A percentile compares a stretch with the other conserved stretches of the same genome.
These are phyloP conservation scores for Cercospora sojina DNA, from an alignment of 2,329 filamentous ascomycete genomes.

Conservation along the genomic window DNA sequence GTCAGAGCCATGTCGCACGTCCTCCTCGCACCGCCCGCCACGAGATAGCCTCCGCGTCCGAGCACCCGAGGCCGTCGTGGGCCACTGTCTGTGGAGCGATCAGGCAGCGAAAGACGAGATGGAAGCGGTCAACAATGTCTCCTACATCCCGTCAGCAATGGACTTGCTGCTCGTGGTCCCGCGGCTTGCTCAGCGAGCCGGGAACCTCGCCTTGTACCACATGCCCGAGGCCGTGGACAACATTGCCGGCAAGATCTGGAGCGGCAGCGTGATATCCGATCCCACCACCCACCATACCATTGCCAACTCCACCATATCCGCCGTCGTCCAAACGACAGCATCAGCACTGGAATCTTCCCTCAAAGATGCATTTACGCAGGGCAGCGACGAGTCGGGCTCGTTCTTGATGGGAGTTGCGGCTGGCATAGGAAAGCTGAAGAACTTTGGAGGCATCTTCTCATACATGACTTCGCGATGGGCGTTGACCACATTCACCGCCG, in stretches of 20 bases:
- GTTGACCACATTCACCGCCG: slow-evolving; percentile 79
- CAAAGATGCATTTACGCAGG: slow-evolving; percentile 30
- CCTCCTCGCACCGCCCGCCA: background rate
- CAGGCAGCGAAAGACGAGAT: slow-evolving; percentile 8
- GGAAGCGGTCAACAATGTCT: slow-evolving; percentile 22
- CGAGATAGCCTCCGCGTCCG: slow-evolving; percentile 3
- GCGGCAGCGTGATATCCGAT: slow-evolving; percentile 60
- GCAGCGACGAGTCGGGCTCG: slow-evolving; percentile 27
- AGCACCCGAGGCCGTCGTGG: background rate
- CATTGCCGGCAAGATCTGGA: slow-evolving; percentile 49
- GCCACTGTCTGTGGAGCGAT: background rate
- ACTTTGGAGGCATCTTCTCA: slow-evolving; percentile 80
- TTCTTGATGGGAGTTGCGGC: slow-evolving; percentile 32
- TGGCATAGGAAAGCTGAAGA: slow-evolving; percentile 46
- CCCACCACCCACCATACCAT: slow-evolving; percentile 51
- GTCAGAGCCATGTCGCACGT: slow-evolving; percentile 1
- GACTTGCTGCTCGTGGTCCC: slow-evolving; percentile 69
- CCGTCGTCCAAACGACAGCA: slow-evolving; percentile 47
- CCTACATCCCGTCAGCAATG: slow-evolving; percentile 57
- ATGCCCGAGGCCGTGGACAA: slow-evolving; percentile 60
- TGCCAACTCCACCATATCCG: slow-evolving; percentile 42
- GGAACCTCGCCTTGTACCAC: slow-evolving; percentile 58
- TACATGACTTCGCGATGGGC: slow-evolving; percentile 94
- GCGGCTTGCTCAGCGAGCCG: slow-evolving; percentile 66
- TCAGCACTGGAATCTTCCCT: slow-evolving; percentile 34